Base-by-base conservation (phyloP, 176 grass and related monocot genomes). In the Ampelocalamus luodianensis region DNA sequence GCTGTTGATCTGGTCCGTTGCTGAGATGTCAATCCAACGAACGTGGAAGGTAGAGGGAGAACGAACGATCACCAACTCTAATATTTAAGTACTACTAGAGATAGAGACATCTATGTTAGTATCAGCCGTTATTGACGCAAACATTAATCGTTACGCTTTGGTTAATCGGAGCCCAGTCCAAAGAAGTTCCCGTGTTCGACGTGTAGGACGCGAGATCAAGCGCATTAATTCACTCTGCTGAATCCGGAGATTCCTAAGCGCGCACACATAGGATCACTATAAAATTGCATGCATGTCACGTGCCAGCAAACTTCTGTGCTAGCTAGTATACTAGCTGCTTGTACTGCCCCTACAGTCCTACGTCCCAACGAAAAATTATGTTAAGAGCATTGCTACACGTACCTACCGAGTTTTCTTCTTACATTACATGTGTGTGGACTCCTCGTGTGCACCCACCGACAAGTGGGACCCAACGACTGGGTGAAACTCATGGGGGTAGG, bases 211-310 rank as follows among this genome's bases (percentile, higher is more conserved):
- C 23, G 17, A 16, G 8, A 79, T 36, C 54, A 71, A 10, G 23
- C n/a, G 16, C 10, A 10, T 51, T n/a, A n/a, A n/a, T n/a, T 43
- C 69, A 34, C 46, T 36, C 59, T 2, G 50, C 13, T 48, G 46
- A 87, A 78, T 39, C 79, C 58, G 78, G 81, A 71, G 77, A 81
- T 85, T 77, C 77, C 44, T 45, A 11, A 45, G 44, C 44, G 2
- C 44, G 10, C 42, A 45, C 10, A 22, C 87, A 56, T 46, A 9
- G 48, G 38, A 42, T 8, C 3, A 5, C 8, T 49, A 26, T 0
- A 79, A 49, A 79, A 72, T 29, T 63, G 1, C 36, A 18, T 61
- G 16, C 4, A 49, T 72, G 24, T 15, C 53, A 44, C 17, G 69
- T 72, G 38, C 51, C n/a, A 45, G 38, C 56, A 71, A 71, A 46